Evolutionary conservation across 768 basidiomycete genomes (phyloP), one percentile per base, ranked within the genome.

Genomic region (Lactarius sp.): DNA sequence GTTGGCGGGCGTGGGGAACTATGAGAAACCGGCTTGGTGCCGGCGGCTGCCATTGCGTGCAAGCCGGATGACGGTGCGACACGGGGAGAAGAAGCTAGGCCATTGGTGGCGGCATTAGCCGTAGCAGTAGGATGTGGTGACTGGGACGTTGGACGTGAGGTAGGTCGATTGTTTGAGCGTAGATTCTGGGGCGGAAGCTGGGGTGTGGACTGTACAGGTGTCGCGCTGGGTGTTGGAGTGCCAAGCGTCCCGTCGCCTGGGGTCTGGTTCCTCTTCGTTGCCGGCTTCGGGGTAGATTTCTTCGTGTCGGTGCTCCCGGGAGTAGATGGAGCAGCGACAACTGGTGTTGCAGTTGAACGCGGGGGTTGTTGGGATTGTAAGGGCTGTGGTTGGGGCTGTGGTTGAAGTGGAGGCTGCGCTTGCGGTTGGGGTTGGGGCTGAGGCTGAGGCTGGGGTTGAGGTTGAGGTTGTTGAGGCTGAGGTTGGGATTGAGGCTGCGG

Each of bases 21-120:
- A 31, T 22, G 44, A 9, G 75, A 70, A 10, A 76, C 73, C 52
- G 77, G 73, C 16, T 55, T 51, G 33, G 49, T 77, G 75, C 60
- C 69, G 75, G 9, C 71, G 71, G 55, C 72, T 68, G 46, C 73
- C 71, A 37, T 73, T 69, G 54, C 77, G 76, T 4, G 79, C 76
- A 62, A 73, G 13, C 52, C 61, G 12, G 64, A 62, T 18, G 64
- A 66, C 9, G 61, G 56, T 4, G 31, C 61, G 22, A 53, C 56
- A 9, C 31, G 65, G 4, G 60, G 65, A 41, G 65, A 56, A 4
- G 64, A 54, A 20, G 14, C 56, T 12, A 52, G 0, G 18, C 75
- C 66, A 36, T 71, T 67, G 39, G 69, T 69, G 51, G 72, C 66
- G 59, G 36, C 42, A 53, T 34, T 56, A 20, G 18, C 50, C 3